Evolutionary conservation across 2,329 filamentous ascomycete genomes (phyloP), one percentile per base, ranked within the genome.

Genomic region (Aspergillus neoniger): DNA sequence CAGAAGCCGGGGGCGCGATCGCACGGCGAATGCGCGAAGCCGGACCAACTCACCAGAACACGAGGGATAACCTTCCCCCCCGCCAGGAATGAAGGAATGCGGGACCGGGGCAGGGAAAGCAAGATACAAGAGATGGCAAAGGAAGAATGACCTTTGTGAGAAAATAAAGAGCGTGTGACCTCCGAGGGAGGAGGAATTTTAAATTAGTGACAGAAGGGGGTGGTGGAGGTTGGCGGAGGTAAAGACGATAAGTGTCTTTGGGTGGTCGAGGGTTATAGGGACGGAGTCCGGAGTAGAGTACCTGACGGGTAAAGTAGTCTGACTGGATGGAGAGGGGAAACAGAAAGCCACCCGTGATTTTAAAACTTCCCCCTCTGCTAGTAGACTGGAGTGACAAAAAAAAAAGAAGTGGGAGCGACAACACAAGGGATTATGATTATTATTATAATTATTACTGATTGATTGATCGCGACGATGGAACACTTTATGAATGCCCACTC

Each of bases 71-170:
- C 50, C 54, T 58, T 43, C 51, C 47, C 58, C 58, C 53, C 53
- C 25, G 41, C 53, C 54, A 60, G 51, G 63, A 65, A 67, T 66
- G 63, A 64, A 64, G 62, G 62, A 54, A 48, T 47, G 47, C 47
- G 54, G 28, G 38, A 28, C 14, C 32, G 36, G 39, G 57, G n/a
- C n/a, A 32, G 51, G 10, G 50, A 53, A 39, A 9, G 23, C 12
- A 19, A 9, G 23, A 19, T 25, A 36, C n/a, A 52, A 52, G 47
- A 54, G 36, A 50, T 30, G 53, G 23, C 38, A 17, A 32, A 47
- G 21, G 6, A 55, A 58, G 36, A 12, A 17, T 12, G 47, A 28
- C 14, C 47, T 30, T 50, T 47, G 6, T 23, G 39, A n/a, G 53
- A 21, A 15, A 36, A 44, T 36, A 63, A 53, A 52, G 55, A 59